Conservation (phyloP, 169 alveolate species). For the Eimeria nieschulzi region DNA sequence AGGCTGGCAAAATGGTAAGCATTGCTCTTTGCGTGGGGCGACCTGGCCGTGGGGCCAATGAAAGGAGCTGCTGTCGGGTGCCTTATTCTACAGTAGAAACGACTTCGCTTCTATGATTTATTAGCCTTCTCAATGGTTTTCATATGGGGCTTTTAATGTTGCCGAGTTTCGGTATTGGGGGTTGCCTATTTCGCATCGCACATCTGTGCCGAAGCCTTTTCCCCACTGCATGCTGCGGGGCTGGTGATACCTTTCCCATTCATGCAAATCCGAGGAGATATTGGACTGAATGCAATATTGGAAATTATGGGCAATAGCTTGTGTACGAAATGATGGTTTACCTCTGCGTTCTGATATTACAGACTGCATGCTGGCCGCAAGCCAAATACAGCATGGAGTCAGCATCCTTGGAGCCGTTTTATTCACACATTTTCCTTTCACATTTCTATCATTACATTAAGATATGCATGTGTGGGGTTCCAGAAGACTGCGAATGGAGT, state of each 20-base stretch:
- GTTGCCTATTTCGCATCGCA: neutral
- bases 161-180: neutral
- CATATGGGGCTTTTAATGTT: neutral
- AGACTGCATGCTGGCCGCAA: neutral
- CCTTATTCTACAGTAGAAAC: neutral
- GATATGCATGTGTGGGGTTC: neutral
- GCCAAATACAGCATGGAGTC: neutral
- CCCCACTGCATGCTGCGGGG: slow-evolving; percentile 16
- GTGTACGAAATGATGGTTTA: neutral
- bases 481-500: neutral
- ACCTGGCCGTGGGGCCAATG: neutral
- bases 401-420: neutral
- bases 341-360: neutral
- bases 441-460: neutral
- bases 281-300: neutral
- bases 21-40: neutral
- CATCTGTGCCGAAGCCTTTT: neutral
- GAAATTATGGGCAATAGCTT: neutral
- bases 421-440: neutral
- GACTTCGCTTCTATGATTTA: neutral
- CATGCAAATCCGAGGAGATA: neutral
- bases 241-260: neutral
- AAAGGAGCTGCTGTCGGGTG: neutral
- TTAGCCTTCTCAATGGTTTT: neutral
- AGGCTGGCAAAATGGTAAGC: slow-evolving; percentile 16